Evolutionary conservation across 2,329 filamentous ascomycete species (phyloP), one percentile per base, ranked within the genome.

Genomic region (Capronia epimyces): DNA sequence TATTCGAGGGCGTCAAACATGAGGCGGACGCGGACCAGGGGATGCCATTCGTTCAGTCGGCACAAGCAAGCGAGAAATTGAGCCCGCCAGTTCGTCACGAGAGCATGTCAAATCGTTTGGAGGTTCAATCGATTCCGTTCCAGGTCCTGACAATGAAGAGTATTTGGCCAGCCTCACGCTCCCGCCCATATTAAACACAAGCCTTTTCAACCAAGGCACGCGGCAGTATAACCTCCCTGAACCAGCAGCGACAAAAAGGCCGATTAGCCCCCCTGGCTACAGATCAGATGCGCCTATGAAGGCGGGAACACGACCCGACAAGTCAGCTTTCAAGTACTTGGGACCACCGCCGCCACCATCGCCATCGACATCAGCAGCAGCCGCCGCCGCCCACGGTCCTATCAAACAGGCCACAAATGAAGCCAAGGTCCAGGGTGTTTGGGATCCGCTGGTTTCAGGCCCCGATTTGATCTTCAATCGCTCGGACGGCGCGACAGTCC

Each of bases 1-100:
- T 98, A 27, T 97, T 93, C 63, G 93, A 98, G 72, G 87, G 95
- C 66, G 84, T 89, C 65, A 95, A 95, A 75, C 85, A 94, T 50
- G 73, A 80, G 52, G 84, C 84, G 67, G 89, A 96, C 69, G 79
- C 83, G 50, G 87, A 94, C 62, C 71, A 70, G 56, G 79, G 73
- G 43, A 63, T 75, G 59, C 59, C 69, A 59, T 60, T 75, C 69
- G 40, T 64, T 25, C 50, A 62, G 6, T 13, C 58, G 15, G 49
- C 51, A 37, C 59, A 42, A 57, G 67, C 40, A 60, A 66, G 55
- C 37, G 65, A 65, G 27, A 71, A 71, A 52, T 67, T 68, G 18
- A 69, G 67, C 40, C 67, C 71, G 13, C 72, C 69, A 42, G 73
- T 65, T 68, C 77, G 63, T 70, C 85, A 79, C 52, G 57, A 62